Percentiles rank a stretch among this genome's conserved stretches.
phyloP scores from a whole-genome alignment of 257 asterid species.

The Orobanche coerulescens region DNA sequence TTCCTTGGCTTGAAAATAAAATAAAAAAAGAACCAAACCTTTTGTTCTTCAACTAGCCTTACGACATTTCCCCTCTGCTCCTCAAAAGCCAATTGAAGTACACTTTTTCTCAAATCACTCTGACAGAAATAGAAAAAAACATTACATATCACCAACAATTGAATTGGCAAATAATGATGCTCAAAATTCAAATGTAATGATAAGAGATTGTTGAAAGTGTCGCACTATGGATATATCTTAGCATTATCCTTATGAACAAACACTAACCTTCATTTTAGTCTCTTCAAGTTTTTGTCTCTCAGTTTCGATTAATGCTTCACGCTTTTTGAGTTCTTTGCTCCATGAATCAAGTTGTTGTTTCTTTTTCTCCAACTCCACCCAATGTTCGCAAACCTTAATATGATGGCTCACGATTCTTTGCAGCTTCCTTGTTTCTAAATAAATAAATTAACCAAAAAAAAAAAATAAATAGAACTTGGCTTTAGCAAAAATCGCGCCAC shows the following conservation, averaged over 20 bases:
- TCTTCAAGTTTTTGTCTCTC: conserved; percentile 82
- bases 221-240: neutral
- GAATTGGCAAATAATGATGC: too few species aligned
- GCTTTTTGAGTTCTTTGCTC: conserved; percentile 73
- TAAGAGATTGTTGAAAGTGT: neutral
- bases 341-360: conserved; percentile 57
- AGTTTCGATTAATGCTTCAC: conserved; percentile 70
- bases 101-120: conserved; percentile 76
- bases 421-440: too few species aligned
- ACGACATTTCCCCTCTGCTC: conserved; percentile 73
- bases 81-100: conserved; percentile 68
- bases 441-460: too few species aligned
- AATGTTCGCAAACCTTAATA: conserved; percentile 13
- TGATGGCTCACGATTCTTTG: too few species aligned
- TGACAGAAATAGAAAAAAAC: conserved; percentile 22
- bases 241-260: neutral
- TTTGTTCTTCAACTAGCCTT: conserved; percentile 78
- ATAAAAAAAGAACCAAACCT: conserved; percentile 34
- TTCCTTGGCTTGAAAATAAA: neutral
- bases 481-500: too few species aligned
- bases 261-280: conserved; percentile 59
- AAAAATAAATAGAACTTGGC: too few species aligned
- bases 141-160: conserved; percentile 14
- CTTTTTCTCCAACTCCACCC: conserved; percentile 51
- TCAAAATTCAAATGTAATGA: too few species aligned